Base-by-base conservation (phyloP, 768 basidiomycete species). In the Pleurotus djamor region DNA sequence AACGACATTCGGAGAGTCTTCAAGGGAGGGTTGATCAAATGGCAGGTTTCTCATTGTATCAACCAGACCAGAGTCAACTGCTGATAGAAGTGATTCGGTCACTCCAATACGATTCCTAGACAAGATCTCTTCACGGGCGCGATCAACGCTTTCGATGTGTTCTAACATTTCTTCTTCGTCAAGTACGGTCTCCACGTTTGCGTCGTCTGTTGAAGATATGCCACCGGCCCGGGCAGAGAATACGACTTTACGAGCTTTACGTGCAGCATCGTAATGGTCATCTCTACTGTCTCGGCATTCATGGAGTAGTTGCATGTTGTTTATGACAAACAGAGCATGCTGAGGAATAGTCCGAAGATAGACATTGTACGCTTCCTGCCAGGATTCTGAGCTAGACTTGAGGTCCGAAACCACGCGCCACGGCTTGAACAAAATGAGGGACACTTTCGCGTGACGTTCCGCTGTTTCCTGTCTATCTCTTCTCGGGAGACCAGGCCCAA, bases 401-500 rank as follows among this genome's bases (percentile, higher is more conserved):
- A 79, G 61, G 47, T 80, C 71, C 4, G 5, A 16, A 0, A 62
- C 41, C 47, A 51, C 33, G 0, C 67, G 37, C 79, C 78, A 80
- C 0, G 79, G 79, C 60, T 78, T 77, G 62, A 80, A 80, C 0
- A 79, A 65, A 13, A 76, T 69, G 3, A 80, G 58, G 77, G 79
- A 79, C 2, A 75, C 56, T 1, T 71, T 60, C 55, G 67, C 71
- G 57, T 76, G 77, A 5, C 56, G 56, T 0, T 59, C 62, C 10
- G 62, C 58, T 0, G 49, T 3, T 5, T 66, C 57, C 5, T 56
- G 17, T 5, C 34, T 12, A 58, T 79, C 72, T 5, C 68, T 52
- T 0, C 72, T 61, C 5, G 77, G 77, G 0, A 81, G 52, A 0
- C 36, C 37, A 0, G 74, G 59, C 1, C 79, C 79, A 14, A 78